Evolutionary conservation across 2,329 filamentous ascomycete genomes (phyloP).

Genomic region (Fusarium xylarioides): DNA sequence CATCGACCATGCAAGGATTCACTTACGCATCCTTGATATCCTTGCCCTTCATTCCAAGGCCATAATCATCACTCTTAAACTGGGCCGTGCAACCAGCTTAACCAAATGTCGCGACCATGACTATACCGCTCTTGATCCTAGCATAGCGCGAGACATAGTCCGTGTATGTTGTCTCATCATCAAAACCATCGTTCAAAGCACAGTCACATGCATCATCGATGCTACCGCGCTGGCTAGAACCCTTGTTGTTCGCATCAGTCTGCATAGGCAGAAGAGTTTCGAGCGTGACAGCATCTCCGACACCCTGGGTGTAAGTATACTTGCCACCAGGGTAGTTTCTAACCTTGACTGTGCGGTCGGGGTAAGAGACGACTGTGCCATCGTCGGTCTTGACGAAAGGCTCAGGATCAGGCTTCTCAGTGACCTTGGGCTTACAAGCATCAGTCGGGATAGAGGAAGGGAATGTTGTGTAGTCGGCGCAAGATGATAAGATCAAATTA

Average conservation of each 20-base stretch:
- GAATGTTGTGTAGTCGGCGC: slow-evolving; percentile 4
- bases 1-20: no score
- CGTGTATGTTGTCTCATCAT: slow-evolving; percentile 14
- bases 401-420: neutral
- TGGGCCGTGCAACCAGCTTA: slow-evolving; percentile 25
- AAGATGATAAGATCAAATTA: neutral
- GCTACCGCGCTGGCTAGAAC: slow-evolving; percentile 23
- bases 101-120: slow-evolving; percentile 7
- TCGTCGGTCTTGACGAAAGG: slow-evolving; percentile 8
- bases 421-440: neutral
- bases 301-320: neutral
- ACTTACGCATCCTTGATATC: slow-evolving; percentile 31
- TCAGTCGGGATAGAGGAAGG: slow-evolving; percentile 1
- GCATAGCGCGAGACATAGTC: slow-evolving; percentile 17
- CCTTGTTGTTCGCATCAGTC: slow-evolving; percentile 20
- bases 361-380: slow-evolving; percentile 14
- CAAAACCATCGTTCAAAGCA: slow-evolving; percentile 6
- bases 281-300: neutral
- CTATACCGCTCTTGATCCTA: slow-evolving; percentile 5
- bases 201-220: slow-evolving; percentile 30
- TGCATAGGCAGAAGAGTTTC: slow-evolving; percentile 5
- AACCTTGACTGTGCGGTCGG: neutral
- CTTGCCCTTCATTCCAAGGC: slow-evolving; percentile 24
- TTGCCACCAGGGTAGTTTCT: slow-evolving; percentile 4
- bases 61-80: slow-evolving; percentile 24